These are phyloP conservation scores for Zymoseptoria passerinii DNA, from an alignment of 2,329 filamentous ascomycete species.

Conservation along the genomic window DNA sequence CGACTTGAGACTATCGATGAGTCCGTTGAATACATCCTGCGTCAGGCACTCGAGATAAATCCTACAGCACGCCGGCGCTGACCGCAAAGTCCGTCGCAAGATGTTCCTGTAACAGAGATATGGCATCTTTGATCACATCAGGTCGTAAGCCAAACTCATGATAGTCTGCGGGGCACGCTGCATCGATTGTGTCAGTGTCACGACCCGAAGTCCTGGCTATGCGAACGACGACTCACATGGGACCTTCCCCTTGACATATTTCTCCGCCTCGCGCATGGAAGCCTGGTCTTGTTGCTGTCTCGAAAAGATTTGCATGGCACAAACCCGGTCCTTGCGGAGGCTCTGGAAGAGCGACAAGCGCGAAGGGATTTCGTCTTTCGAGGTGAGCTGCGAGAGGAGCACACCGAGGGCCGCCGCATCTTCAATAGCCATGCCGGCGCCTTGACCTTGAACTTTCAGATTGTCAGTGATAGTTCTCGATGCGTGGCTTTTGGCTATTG, in stretches of 20 bases:
- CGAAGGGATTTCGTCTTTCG: not conserved
- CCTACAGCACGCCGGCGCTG: not conserved
- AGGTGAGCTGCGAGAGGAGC: not conserved
- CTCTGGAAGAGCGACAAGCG: not conserved
- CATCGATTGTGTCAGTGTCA: not conserved
- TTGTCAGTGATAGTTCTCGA: not conserved
- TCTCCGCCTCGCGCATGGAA: not conserved
- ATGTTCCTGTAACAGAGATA: not conserved
- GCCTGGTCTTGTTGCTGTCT: not conserved
- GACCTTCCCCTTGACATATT: not conserved
- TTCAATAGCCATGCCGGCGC: constrained; percentile 2
- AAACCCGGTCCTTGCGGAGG: not conserved
- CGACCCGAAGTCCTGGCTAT: not conserved
- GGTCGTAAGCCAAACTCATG: not conserved
- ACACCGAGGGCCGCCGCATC: not conserved
- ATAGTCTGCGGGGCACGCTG: not conserved
- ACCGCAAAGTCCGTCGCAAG: not conserved
- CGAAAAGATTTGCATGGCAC: constrained; percentile 3
- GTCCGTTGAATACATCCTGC: too few species aligned
- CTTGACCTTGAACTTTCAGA: not conserved
- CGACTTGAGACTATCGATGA: too few species aligned
- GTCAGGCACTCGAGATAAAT: not conserved
- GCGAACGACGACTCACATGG: constrained; percentile 1
- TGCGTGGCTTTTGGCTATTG: not conserved
- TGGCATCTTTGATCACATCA: not conserved